These are phyloP conservation scores for Begonia fuchsioides DNA, from an alignment of 306 rosid species.

Conservation along the genomic window DNA sequence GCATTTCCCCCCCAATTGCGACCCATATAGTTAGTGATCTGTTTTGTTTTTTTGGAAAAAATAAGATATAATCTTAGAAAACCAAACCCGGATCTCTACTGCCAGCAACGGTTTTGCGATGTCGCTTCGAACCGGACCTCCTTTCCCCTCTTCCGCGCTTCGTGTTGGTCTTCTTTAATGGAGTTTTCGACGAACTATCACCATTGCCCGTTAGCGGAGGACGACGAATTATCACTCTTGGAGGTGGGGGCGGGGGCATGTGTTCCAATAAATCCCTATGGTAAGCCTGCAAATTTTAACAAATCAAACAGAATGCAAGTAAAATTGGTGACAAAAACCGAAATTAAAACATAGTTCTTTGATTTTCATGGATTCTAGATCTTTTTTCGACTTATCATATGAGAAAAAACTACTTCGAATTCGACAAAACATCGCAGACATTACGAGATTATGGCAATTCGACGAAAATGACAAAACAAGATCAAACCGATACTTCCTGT, in stretches of 20 bases:
- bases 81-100: constrained; percentile 22
- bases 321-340: no score
- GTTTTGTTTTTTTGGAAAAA: background rate
- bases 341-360: no score
- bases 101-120: constrained; percentile 42
- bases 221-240: constrained; percentile 9
- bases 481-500: no score
- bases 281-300: constrained; percentile 37
- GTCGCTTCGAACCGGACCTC: constrained; percentile 45
- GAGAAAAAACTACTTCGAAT: no score
- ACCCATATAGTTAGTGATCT: background rate
- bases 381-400: no score
- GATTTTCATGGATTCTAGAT: no score
- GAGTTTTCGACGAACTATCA: constrained; percentile 18
- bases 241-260: constrained; percentile 52
- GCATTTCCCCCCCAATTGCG: background rate
- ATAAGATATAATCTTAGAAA: constrained; percentile 13
- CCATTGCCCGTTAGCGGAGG: constrained; percentile 15
- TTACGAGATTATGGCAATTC: no score
- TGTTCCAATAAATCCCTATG: constrained; percentile 70
- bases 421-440: no score
- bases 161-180: constrained; percentile 25
- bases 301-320: background rate
- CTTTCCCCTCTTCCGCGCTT: constrained; percentile 44
- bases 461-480: no score